A percentile compares a stretch with the other conserved stretches of the same genome.
Conservation (phyloP, 2,329 filamentous ascomycete species). For the Colletotrichum magnum region DNA sequence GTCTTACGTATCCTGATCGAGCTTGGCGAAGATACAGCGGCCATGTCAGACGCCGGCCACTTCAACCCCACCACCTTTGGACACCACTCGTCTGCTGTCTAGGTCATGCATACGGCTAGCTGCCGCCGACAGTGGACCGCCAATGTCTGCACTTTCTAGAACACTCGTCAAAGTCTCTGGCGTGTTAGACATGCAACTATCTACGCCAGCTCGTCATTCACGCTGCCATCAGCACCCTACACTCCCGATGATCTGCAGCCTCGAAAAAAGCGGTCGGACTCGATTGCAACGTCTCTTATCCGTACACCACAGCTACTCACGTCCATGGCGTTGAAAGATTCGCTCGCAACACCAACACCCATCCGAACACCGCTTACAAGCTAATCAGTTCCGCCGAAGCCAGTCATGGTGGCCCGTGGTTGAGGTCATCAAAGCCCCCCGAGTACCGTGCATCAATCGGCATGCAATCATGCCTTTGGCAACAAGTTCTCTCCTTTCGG, state of each 20-base stretch:
- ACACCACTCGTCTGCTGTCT: neutral
- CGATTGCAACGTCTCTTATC: constrained; percentile 22
- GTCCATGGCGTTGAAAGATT: constrained; percentile 20
- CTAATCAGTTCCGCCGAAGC: constrained; percentile 21
- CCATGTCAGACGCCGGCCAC: constrained; percentile 29
- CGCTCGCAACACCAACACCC: neutral
- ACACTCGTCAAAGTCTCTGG: constrained; percentile 15
- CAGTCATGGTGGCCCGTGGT: constrained; percentile 12
- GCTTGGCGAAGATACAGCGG: constrained; percentile 11
- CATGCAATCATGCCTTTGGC: constrained; percentile 16
- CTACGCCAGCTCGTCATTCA: constrained; percentile 36
- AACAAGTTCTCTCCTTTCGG: neutral
- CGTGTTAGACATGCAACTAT: constrained; percentile 33
- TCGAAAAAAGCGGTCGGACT: constrained; percentile 38
- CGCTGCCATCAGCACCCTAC: constrained; percentile 15
- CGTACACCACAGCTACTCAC: constrained; percentile 17
- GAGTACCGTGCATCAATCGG: constrained; percentile 22
- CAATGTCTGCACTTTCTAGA: constrained; percentile 27
- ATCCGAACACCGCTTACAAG: neutral
- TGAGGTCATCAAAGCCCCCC: constrained; percentile 16
- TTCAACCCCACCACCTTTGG: constrained; percentile 21
- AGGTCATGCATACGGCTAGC: constrained; percentile 38
- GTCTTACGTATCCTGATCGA: constrained; percentile 24
- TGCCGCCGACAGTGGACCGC: constrained; percentile 23
- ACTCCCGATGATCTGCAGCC: constrained; percentile 30